phyloP scores from a whole-genome alignment of 768 basidiomycete genomes.

The Rhodosporidiobolus odoratus region DNA sequence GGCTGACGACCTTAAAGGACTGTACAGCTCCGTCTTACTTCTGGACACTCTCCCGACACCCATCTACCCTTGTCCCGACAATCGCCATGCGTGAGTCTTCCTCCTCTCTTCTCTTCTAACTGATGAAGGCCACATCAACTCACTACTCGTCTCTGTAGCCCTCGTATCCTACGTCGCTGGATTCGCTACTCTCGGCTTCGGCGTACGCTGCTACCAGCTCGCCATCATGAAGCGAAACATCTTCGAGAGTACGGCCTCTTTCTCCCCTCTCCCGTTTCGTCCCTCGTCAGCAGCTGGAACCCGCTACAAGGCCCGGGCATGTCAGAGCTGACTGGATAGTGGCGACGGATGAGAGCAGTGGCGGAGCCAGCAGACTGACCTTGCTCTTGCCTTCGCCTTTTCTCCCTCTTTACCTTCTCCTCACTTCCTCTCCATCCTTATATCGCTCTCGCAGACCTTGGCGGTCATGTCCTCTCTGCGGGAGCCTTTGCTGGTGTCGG shows the following conservation, averaged over 20 bases:
- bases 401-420: background rate
- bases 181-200: slow-evolving; percentile 75
- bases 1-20: too few relatives aligned
- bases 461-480: slow-evolving; percentile 65
- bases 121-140: slow-evolving; percentile 54
- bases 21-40: background rate
- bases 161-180: slow-evolving; percentile 59
- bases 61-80: background rate
- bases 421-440: background rate
- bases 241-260: slow-evolving; percentile 64
- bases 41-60: background rate
- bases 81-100: slow-evolving; percentile 9
- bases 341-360: background rate
- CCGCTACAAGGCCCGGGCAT: too few relatives aligned
- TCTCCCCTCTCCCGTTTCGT: slow-evolving; percentile 7
- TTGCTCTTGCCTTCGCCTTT: background rate
- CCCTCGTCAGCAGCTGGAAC: background rate
- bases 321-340: background rate
- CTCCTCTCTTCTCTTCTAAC: slow-evolving; percentile 44
- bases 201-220: slow-evolving; percentile 76
- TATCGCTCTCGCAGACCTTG: slow-evolving; percentile 56
- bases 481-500: slow-evolving; percentile 65
- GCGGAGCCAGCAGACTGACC: background rate
- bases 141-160: slow-evolving; percentile 48
- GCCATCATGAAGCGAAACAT: slow-evolving; percentile 75